These are phyloP conservation scores for Chloroidium sp. DNA, from an alignment of 163 green algal species.

Conservation along the genomic window DNA sequence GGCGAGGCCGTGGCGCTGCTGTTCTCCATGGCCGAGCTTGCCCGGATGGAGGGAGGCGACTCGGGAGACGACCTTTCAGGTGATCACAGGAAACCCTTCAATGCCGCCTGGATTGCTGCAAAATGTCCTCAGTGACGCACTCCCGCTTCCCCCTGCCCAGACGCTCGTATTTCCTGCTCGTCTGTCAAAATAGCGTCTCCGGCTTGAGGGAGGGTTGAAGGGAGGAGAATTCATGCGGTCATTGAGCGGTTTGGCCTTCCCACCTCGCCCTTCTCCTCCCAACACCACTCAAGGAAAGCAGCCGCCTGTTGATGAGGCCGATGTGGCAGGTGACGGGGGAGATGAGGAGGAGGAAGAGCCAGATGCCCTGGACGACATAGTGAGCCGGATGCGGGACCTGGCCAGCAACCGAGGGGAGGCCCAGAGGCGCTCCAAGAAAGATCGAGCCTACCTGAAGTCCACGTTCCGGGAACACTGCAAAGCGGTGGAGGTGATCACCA, in stretches of 20 bases:
- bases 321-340: background rate
- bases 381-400: conserved; percentile 57
- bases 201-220: too few relatives aligned
- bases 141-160: too few relatives aligned
- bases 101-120: too few relatives aligned
- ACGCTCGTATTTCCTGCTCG: too few relatives aligned
- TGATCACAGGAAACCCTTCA: background rate
- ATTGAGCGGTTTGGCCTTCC: too few relatives aligned
- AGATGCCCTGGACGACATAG: conserved; percentile 39
- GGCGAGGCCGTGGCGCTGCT: conserved; percentile 50
- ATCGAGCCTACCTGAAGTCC: conserved; percentile 28
- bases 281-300: too few relatives aligned
- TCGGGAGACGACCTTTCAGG: background rate
- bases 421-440: conserved; percentile 36
- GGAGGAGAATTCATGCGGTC: too few relatives aligned
- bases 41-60: background rate
- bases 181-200: too few relatives aligned
- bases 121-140: background rate
- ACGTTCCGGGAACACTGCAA: conserved; percentile 52
- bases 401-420: conserved; percentile 50
- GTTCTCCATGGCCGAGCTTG: conserved; percentile 33
- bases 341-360: conserved; percentile 13
- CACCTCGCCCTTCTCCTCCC: too few relatives aligned
- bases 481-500: conserved; percentile 38
- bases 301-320: background rate